phyloP scores from a whole-genome alignment of 257 asterid species.

The Nemophila menziesii region DNA sequence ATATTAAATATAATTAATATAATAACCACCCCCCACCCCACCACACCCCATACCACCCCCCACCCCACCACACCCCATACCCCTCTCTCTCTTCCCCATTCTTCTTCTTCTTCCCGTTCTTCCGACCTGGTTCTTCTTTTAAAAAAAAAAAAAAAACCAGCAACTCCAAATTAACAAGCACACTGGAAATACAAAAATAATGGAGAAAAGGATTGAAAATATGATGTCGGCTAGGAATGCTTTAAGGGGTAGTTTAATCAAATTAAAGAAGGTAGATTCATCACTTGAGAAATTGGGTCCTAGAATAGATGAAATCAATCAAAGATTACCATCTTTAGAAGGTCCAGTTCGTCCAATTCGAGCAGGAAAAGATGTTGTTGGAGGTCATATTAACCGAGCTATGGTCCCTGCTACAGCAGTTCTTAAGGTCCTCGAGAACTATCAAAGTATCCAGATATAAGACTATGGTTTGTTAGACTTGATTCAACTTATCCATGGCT shows the following conservation, averaged over 20 bases:
- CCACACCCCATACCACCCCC: no score
- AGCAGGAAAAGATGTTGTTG: conserved; percentile 41
- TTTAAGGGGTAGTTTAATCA: conserved; percentile 51
- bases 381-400: conserved; percentile 78
- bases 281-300: conserved; percentile 55
- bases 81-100: no score
- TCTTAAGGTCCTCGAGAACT: conserved; percentile 77
- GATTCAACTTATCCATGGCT: conserved; percentile 81
- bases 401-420: conserved; percentile 90
- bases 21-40: no score
- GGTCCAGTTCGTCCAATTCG: conserved; percentile 65
- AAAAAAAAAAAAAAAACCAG: no score
- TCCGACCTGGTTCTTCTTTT: no score
- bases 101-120: no score
- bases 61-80: no score
- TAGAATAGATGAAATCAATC: conserved; percentile 56
- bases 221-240: conserved; percentile 56
- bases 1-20: no score
- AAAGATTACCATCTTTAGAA: conserved; percentile 56
- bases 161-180: no score
- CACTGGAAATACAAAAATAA: no score
- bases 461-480: conserved; percentile 73
- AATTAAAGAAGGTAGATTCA: conserved; percentile 41
- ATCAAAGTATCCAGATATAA: conserved; percentile 71
- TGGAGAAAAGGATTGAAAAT: conserved; percentile 47